Conservation (phyloP, 345 rosid species). For the Trapa incisa region DNA sequence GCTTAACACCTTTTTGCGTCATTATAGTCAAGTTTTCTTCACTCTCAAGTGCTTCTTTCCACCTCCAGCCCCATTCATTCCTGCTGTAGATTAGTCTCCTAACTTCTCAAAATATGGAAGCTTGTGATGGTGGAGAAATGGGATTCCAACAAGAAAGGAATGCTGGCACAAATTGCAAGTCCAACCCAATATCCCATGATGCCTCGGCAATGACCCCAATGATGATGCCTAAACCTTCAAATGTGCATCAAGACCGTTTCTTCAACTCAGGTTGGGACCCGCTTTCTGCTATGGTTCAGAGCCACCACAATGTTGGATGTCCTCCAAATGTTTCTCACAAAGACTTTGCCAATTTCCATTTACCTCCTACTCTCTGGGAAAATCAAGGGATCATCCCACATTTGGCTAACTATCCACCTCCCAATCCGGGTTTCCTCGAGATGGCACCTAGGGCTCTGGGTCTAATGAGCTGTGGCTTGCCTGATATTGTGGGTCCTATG, state of each 20-base stretch:
- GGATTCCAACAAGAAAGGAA: conserved; percentile 40
- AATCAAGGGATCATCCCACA: conserved; percentile 35
- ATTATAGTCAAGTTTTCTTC: conserved; percentile 1
- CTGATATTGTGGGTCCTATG: conserved; percentile 44
- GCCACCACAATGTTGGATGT: conserved; percentile 29
- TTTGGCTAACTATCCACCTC: conserved; percentile 35
- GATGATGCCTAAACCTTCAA: conserved; percentile 29
- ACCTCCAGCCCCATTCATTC: conserved; percentile 8
- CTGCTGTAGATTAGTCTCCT: conserved; percentile 15
- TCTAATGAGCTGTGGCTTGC: conserved; percentile 47
- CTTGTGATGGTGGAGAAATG: conserved; percentile 38
- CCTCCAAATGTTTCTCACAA: conserved; percentile 40
- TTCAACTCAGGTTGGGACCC: conserved; percentile 78
- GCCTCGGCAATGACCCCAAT: conserved; percentile 32
- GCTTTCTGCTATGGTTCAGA: conserved; percentile 31
- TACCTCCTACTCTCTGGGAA: conserved; percentile 34
- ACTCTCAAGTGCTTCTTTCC: conserved; percentile 12
- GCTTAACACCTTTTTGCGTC: conserved; percentile 17
- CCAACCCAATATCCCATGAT: conserved; percentile 23
- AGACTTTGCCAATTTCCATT: conserved; percentile 44
- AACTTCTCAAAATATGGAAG: conserved; percentile 33
- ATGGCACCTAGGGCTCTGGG: conserved; percentile 32
- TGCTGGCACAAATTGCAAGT: conserved; percentile 11
- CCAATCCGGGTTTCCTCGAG: conserved; percentile 42
- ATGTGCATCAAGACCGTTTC: conserved; percentile 33